Conservation (phyloP, 2,329 filamentous ascomycete species). For the Fusarium chuoi region DNA sequence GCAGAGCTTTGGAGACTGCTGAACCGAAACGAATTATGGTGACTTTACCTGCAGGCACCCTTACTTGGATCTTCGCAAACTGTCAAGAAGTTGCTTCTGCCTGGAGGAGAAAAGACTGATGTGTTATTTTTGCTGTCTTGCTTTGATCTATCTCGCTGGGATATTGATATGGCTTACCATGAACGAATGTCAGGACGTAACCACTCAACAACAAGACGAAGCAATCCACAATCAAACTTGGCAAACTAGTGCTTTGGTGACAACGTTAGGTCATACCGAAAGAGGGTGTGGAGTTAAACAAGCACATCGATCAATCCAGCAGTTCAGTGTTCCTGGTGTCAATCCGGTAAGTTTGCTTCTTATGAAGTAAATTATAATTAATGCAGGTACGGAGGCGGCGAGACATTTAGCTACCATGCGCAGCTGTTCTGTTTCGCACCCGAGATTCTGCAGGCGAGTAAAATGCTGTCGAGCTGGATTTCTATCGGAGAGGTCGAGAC, state of each 20-base stretch:
- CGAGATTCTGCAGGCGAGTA: conserved; percentile 10
- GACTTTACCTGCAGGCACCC: neutral
- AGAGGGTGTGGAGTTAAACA: neutral
- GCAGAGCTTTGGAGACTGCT: neutral
- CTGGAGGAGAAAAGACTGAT: neutral
- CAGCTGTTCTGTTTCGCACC: neutral
- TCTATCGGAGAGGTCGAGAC: conserved; percentile 24
- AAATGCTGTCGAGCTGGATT: conserved; percentile 10
- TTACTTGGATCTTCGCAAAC: neutral
- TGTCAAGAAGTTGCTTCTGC: neutral
- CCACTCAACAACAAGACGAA: neutral
- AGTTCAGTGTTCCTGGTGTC: neutral
- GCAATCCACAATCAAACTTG: neutral
- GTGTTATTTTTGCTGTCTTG: neutral
- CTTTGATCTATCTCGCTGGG: neutral
- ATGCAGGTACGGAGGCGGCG: conserved; percentile 22
- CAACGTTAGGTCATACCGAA: conserved; percentile 23
- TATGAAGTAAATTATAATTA: neutral
- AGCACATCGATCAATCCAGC: neutral
- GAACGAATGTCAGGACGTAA: neutral
- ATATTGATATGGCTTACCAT: neutral
- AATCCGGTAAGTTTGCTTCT: neutral
- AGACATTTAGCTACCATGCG: conserved; percentile 20
- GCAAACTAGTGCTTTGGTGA: neutral
- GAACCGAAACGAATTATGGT: neutral